Percentiles rank a stretch among this genome's conserved stretches.
phyloP scores from a whole-genome alignment of 108 stramenopile genomes.

The Schizochytrium sp. region DNA sequence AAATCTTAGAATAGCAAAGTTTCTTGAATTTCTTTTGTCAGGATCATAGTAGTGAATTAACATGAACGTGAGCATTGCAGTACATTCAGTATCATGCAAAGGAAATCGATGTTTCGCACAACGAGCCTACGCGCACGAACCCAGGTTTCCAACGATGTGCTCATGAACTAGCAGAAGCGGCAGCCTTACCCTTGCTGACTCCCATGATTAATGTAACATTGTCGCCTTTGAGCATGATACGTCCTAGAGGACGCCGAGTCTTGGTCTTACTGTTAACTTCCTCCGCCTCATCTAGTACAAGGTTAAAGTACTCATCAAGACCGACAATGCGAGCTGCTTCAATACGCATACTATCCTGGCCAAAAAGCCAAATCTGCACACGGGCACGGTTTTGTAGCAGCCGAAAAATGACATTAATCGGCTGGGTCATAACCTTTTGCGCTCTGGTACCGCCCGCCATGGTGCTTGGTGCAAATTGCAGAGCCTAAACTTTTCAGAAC shows the following conservation, averaged over 20 bases:
- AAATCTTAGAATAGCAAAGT: too few species aligned
- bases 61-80: too few species aligned
- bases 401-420: constrained; percentile 96
- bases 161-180: not conserved
- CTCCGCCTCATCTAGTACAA: constrained; percentile 93
- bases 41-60: too few species aligned
- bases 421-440: constrained; percentile 80
- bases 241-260: constrained; percentile 80
- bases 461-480: not conserved
- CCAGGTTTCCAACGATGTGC: too few species aligned
- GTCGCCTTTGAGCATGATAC: constrained; percentile 99
- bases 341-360: constrained; percentile 93
- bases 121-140: too few species aligned
- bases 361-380: constrained; percentile 96
- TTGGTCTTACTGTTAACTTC: constrained; percentile 86
- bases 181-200: constrained; percentile 6
- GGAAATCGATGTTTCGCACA: too few species aligned
- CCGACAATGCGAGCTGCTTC: constrained; percentile 93
- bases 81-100: too few species aligned
- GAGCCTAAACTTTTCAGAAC: too few species aligned
- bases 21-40: too few species aligned
- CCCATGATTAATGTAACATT: constrained; percentile 92
- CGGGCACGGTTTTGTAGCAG: constrained; percentile 88
- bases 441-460: constrained; percentile 4
- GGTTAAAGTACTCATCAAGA: constrained; percentile 92